Percentiles rank a stretch among this genome's conserved stretches.
Evolutionary conservation across 345 rosid genomes (phyloP).

Genomic region (Citrus maxima): DNA sequence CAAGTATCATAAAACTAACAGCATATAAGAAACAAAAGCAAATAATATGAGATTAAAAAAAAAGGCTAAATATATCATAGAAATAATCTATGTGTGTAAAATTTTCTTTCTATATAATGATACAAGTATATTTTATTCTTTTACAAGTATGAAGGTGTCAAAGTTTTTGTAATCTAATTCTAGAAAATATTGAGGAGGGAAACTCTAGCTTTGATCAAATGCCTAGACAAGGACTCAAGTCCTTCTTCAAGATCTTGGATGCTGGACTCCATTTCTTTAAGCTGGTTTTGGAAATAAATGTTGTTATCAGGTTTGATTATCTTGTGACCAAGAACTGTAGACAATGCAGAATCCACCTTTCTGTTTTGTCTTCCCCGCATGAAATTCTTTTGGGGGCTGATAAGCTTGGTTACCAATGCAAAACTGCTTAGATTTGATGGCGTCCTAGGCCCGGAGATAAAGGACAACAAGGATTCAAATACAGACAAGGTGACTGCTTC

Average conservation of each 20-base stretch:
- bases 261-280: too few relatives aligned
- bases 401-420: too few relatives aligned
- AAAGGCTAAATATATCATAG: not conserved
- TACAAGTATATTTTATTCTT: not conserved
- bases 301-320: conserved; percentile 13
- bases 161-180: not conserved
- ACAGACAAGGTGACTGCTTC: too few relatives aligned
- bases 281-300: not conserved
- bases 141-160: not conserved
- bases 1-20: too few relatives aligned
- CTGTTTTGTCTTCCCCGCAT: conserved; percentile 17
- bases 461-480: conserved; percentile 27
- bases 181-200: too few relatives aligned
- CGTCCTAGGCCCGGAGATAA: conserved; percentile 30
- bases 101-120: not conserved
- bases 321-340: too few relatives aligned
- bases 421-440: conserved; percentile 11
- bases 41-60: not conserved
- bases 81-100: not conserved
- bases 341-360: conserved; percentile 25
- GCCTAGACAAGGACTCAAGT: too few relatives aligned
- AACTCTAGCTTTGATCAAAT: too few relatives aligned
- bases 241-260: too few relatives aligned
- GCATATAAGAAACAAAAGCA: not conserved
- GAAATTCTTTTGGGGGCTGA: not conserved